Evolutionary conservation across 2,329 filamentous ascomycete species (phyloP), one percentile per base, ranked within the genome.

Genomic region (Paecilomyces variotii): DNA sequence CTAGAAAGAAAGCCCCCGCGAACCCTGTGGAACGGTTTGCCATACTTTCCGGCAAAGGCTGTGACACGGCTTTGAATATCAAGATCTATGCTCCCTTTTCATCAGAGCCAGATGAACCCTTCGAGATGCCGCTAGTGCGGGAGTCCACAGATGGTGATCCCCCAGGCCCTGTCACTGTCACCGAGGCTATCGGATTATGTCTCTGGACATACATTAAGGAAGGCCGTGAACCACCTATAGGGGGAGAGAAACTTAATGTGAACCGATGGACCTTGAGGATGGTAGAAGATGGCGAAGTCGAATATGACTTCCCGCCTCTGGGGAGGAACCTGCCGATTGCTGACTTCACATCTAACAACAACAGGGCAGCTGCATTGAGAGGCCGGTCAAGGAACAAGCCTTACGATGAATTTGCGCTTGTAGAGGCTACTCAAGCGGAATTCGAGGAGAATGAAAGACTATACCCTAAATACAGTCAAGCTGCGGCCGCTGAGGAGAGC

Each of bases 301-400:
- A 87, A 60, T 84, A 83, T 65, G 85, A 87, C 65, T 87, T 87
- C 62, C 84, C 84, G 4, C 78, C 84, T 0, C 71, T 87, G 32
- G 79, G 76, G 9, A 78, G 84, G 34, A 82, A 79, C 25, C 79
- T 81, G 62, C 80, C 83, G 0, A 78, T 87, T 57, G 79, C 80
- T 2, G 84, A 87, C 65, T 87, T 87, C 65, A 86, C 85, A 0
- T 86, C 83, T 2, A 87, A 87, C 72, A 87, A 87, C 68, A 87
- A 85, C 62, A 79, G 84, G 49, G 82, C 82, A 28, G 82, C 71
- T 26, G 74, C 71, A 14, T 65, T 79, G 56, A 78, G 84, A 56
- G 80, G 82, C 4, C 75, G 85, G 55, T 80, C 82, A 51, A 76
- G 84, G 59, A 85, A 85, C 52, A 86, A 85, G 67, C 83, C 83